These are phyloP conservation scores for Ceriops zippeliana DNA, from an alignment of 345 rosid genomes.

Conservation along the genomic window DNA sequence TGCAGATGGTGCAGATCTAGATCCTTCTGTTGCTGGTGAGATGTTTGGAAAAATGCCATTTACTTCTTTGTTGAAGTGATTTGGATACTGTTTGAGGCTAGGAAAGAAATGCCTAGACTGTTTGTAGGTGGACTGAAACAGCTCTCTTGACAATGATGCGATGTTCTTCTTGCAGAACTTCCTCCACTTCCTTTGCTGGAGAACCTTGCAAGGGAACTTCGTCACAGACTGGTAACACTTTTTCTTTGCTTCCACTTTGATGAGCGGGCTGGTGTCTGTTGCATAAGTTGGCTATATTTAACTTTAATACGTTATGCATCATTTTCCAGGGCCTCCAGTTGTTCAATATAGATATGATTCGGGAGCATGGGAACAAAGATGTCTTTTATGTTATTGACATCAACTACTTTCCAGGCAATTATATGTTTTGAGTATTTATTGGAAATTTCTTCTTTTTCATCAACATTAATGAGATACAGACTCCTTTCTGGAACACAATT, in stretches of 20 bases:
- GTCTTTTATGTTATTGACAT: constrained; percentile 82
- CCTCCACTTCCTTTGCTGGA: constrained; percentile 82
- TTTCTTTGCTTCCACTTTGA: background rate
- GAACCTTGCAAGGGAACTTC: constrained; percentile 71
- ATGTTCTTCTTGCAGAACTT: constrained; percentile 52
- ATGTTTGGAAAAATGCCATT: background rate
- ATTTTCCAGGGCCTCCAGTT: constrained; percentile 59
- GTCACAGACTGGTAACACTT: constrained; percentile 50
- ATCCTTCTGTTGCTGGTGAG: constrained; percentile 72
- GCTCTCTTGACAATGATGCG: constrained; percentile 12
- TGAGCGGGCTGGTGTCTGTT: constrained; percentile 5
- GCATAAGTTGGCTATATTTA: background rate
- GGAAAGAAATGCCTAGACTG: background rate
- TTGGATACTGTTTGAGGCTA: too few species aligned
- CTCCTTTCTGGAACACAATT: too few species aligned
- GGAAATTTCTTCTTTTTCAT: background rate
- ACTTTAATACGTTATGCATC: background rate
- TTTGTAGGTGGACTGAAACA: background rate
- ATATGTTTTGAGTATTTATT: background rate
- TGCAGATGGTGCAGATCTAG: constrained; percentile 78
- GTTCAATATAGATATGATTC: constrained; percentile 89
- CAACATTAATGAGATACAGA: background rate
- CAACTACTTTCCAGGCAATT: constrained; percentile 91
- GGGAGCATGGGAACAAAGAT: constrained; percentile 70
- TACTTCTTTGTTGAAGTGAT: background rate